These are phyloP conservation scores for Umbellularia californica DNA, from an alignment of 164 flowering plant species.

Conservation along the genomic window DNA sequence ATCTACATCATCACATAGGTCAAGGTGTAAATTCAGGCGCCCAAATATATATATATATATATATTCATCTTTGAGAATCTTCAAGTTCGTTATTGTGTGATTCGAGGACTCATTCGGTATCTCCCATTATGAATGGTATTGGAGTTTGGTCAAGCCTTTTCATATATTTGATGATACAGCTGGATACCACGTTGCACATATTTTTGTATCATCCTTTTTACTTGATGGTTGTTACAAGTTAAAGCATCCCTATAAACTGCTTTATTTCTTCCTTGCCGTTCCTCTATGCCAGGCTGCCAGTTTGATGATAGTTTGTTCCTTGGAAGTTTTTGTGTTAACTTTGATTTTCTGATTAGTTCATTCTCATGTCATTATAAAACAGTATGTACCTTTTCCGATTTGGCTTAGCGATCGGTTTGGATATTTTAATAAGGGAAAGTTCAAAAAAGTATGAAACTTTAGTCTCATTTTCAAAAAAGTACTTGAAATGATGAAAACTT, in stretches of 20 bases:
- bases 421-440: too few species aligned
- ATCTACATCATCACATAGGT: too few species aligned
- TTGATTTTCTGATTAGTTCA: not conserved
- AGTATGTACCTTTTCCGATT: not conserved
- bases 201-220: not conserved
- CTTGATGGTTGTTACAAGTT: too few species aligned
- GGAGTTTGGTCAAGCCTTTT: not conserved
- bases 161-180: too few species aligned
- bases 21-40: too few species aligned
- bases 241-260: not conserved
- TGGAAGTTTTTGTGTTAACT: not conserved
- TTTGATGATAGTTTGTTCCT: not conserved
- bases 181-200: too few species aligned
- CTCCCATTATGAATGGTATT: not conserved
- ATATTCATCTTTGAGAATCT: not conserved
- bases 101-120: not conserved
- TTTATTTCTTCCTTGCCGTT: not conserved
- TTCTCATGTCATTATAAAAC: not conserved
- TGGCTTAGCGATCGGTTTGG: too few species aligned
- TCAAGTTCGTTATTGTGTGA: not conserved
- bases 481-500: too few species aligned
- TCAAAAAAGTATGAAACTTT: too few species aligned
- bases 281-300: not conserved
- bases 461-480: too few species aligned
- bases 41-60: too few species aligned